phyloP scores from a whole-genome alignment of 805 yeast species.

The Isabelozyma pseudorhagii region DNA sequence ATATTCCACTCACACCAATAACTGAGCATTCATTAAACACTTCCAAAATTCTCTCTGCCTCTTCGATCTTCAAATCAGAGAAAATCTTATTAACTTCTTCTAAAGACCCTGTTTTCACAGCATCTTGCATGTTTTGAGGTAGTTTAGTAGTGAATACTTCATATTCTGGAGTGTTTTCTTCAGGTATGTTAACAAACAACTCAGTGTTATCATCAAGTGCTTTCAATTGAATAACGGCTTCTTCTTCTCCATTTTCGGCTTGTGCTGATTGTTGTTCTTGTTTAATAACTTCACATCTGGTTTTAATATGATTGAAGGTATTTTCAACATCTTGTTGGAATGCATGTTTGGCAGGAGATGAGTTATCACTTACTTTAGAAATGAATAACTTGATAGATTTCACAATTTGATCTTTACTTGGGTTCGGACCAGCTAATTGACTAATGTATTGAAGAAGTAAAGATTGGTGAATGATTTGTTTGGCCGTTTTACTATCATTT shows the following conservation, averaged over 20 bases:
- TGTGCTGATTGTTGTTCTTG: constrained; percentile 39
- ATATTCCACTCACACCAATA: constrained; percentile 72
- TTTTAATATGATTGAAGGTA: constrained; percentile 72
- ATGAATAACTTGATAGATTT: constrained; percentile 64
- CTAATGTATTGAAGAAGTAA: constrained; percentile 71
- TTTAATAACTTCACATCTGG: constrained; percentile 67
- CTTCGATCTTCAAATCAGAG: constrained; percentile 65
- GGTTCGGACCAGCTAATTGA: constrained; percentile 36
- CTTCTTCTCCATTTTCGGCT: constrained; percentile 44
- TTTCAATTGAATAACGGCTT: constrained; percentile 81
- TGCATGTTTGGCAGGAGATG: constrained; percentile 63
- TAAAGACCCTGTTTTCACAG: constrained; percentile 66
- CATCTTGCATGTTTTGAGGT: constrained; percentile 64
- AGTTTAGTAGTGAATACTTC: constrained; percentile 53
- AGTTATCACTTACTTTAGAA: constrained; percentile 50
- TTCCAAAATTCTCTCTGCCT: constrained; percentile 77
- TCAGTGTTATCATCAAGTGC: constrained; percentile 82
- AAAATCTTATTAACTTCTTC: constrained; percentile 84
- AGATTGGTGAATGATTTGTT: constrained; percentile 75
- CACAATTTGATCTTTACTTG: constrained; percentile 26
- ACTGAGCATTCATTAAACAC: constrained; percentile 77
- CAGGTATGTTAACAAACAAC: constrained; percentile 68
- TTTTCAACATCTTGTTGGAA: constrained; percentile 70
- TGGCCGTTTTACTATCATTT: constrained; percentile 52
- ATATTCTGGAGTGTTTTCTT: constrained; percentile 50